Evolutionary conservation across 23 red algal species (phyloP), one percentile per base, ranked within the genome.

Genomic region (Gracilaria vermiculophylla): DNA sequence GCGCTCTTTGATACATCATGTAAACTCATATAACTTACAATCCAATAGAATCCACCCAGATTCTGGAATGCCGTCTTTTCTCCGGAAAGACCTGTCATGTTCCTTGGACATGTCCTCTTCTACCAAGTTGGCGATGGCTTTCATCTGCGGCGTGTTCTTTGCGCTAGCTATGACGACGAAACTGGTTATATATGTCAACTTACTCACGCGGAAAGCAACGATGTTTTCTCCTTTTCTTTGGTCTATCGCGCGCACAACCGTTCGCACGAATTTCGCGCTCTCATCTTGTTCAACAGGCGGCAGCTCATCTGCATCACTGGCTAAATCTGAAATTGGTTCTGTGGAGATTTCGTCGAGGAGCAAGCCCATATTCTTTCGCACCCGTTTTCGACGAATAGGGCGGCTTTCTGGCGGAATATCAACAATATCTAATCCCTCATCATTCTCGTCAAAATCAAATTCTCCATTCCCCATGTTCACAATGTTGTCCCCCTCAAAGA

Each of bases 11-110:
- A 20, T 27, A 78, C 32, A 54, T 70, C 36, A 24, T 47, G 28
- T 23, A 73, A 47, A 27, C 39, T 47, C 11, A 45, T 29, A 78
- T 29, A 78, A 88, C 84, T 77, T 88, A 88, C 92, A 99, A 56
- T 99, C 97, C 15, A 99, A 43, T 39, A 95, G 88, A 44, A 99
- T 76, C 97, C 97, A 99, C 24, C 97, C 97, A 53, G 83, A 86
- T 29, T 81, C 66, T 6, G 88, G 67, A 0, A 71, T 62, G 3
- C 92, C 92, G 29, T 90, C 77, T 53, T 51, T 81, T 50, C 90
- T 69, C n/a, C 70, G 67, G 11, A 49, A 29, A 19, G 61, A 37
- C 9, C 90, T 87, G 15, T 61, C 40, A 60, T 92, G 89, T 25
- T 91, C 60, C 69, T 92, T 85, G 58, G 25, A 20, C 61, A 99